Percentiles rank a stretch among this genome's conserved stretches.
These are phyloP conservation scores for Colletotrichum sp. DNA, from an alignment of 2,329 filamentous ascomycete genomes.

Conservation along the genomic window DNA sequence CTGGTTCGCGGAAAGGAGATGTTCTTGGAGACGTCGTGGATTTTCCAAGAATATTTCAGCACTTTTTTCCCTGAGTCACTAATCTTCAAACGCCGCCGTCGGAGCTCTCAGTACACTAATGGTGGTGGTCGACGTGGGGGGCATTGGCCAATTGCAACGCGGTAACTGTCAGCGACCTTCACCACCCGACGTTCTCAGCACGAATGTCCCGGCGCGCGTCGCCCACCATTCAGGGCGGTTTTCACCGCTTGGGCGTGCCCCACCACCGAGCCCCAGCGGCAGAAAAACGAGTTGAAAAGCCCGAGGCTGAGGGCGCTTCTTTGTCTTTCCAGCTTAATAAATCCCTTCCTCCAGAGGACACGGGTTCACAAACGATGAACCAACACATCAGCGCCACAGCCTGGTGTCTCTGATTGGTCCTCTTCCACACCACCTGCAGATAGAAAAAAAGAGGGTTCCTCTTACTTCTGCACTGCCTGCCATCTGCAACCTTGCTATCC, in stretches of 20 bases:
- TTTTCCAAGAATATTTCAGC: neutral
- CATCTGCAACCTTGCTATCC: slow-evolving; percentile 11
- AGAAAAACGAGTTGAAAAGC: slow-evolving; percentile 19
- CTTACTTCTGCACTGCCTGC: neutral
- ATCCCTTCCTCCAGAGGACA: slow-evolving; percentile 16
- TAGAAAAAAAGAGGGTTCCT: neutral
- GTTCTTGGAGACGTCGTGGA: neutral
- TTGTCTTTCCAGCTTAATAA: slow-evolving; percentile 10
- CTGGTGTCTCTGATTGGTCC: slow-evolving; percentile 19
- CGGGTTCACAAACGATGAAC: slow-evolving; percentile 21
- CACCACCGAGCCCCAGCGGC: slow-evolving; percentile 1
- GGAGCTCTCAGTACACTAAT: slow-evolving; percentile 1
- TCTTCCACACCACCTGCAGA: slow-evolving; percentile 13
- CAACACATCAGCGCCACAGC: slow-evolving; percentile 20
- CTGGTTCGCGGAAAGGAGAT: neutral
- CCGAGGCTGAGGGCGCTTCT: slow-evolving; percentile 9
- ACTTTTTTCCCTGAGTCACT: slow-evolving; percentile 7
- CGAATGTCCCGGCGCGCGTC: neutral
- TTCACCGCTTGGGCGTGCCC: slow-evolving; percentile 11
- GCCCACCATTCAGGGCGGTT: neutral
- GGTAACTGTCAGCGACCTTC: neutral
- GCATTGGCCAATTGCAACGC: slow-evolving; percentile 17
- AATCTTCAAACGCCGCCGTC: slow-evolving; percentile 1
- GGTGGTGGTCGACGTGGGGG: slow-evolving; percentile 1
- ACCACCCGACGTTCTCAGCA: neutral